Base-by-base conservation (phyloP, 352 stramenopile species). In the Phytophthora idaei region DNA sequence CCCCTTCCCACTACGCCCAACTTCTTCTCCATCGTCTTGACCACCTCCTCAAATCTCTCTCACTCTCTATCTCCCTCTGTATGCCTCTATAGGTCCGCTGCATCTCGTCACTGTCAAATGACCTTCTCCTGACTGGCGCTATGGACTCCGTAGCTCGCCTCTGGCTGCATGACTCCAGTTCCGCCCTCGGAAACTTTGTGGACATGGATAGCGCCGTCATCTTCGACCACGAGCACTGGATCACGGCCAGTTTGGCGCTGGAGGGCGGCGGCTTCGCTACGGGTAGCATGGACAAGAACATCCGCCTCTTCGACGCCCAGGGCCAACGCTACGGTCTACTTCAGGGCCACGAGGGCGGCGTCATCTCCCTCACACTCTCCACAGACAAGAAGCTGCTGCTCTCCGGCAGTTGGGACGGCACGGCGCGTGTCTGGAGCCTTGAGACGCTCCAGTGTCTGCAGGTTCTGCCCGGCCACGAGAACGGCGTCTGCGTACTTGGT, bases 161-260 rank as follows among this genome's bases (percentile, higher is more conserved):
- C 46, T 95, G 85, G 85, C 61, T 81, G 15, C 70, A 57, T 10
- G 73, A 85, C 50, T 50, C 74, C 29, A 66, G 34, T 29, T 55
- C 49, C 5, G 29, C 62, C 2, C 28, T 66, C 7, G 41, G 46
- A 5, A 56, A 56, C 4, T 92, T 84, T 59, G 57, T 76, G 6
- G 46, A 73, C 11, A 57, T 94, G 21, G 77, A 89, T 15, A 81
- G 72, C 32, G 79, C 82, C 25, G 78, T 74, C 21, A 75, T 92
- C 41, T 94, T 84, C 57, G 86, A 83, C 50, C 87, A 95, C 56
- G 84, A 93, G 56, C 87, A 95, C 72, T 95, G 87, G 87, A 78
- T 95, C 28, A 95, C 87, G 17, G 80, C 84, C 45, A 71, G 83
- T 25, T 46, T 84, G 47, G 58, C 67, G 25, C 67, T 94, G 27